Base-by-base conservation (phyloP, 305 asterid genomes). In the Plantago coronopus region DNA sequence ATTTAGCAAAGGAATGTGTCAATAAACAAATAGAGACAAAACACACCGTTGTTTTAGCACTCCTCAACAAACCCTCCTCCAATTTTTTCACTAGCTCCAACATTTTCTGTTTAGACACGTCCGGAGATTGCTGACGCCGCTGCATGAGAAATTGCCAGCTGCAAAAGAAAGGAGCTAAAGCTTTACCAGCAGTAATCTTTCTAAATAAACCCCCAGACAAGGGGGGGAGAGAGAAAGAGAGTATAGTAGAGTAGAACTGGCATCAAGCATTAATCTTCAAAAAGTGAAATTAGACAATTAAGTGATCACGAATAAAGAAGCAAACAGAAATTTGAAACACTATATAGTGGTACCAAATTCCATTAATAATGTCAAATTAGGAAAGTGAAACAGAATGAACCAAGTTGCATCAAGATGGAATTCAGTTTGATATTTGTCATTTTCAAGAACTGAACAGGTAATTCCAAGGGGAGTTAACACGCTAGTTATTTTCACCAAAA, bases 21-120 rank as follows among this genome's bases (percentile, higher is more conserved):
- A 42, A 25, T 65, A 54, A 48, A 48, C 15, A 31, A 59, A 71
- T 61, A 54, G 50, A 40, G 61, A 61, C 54, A 27, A 37, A 9
- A 64, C 61, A 67, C 72, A 90, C 99, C 96, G 71, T 88, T 66
- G 99, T 60, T 0, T 74, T 38, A 63, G 96, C 97, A 74, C 50
- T 74, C 83, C 72, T 90, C 68, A 77, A 79, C 66, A 94, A 74
- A 63, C 85, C 84, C 69, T 88, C 99, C 70, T 94, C 99, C 54
- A 94, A 66, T 53, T 95, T 94, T 79, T 61, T 94, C 73, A 83
- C 95, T 68, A 90, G 57, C 69, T 90, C 99, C 16, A 77, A 11
- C 71, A 90, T 54, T 72, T 71, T 90, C 81, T 63, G 77, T 40
- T 34, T 66, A 25, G 90, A 73, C 63, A 64, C 81, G n/a, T 81